Percentiles rank a stretch among this genome's conserved stretches.
Evolutionary conservation across 805 yeast species (phyloP).

Genomic region (Aciculoconidium aculeatum): DNA sequence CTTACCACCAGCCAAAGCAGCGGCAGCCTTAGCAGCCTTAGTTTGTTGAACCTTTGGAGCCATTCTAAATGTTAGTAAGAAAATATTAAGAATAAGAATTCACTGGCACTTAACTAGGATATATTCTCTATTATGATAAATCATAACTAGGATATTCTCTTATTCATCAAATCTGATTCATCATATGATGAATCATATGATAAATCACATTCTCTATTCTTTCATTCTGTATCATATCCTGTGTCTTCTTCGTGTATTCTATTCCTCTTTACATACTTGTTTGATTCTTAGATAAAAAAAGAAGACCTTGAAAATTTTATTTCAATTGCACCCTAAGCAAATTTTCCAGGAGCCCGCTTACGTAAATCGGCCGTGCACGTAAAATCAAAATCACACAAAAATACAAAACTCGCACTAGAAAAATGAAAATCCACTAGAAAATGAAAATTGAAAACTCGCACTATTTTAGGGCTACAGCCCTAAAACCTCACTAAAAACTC

Average conservation of each 20-base stretch:
- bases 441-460: no score
- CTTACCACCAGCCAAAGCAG: slow-evolving; percentile 99
- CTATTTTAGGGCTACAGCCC: slow-evolving; percentile 13
- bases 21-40: slow-evolving; percentile 99
- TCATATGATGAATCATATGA: no score
- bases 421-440: no score
- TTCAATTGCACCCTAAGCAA: not conserved
- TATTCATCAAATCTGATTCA: no score
- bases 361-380: no score
- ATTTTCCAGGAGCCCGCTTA: slow-evolving; percentile 1
- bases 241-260: no score
- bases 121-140: not conserved
- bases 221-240: not conserved
- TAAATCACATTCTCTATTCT: slow-evolving; percentile 2
- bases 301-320: slow-evolving; percentile 1
- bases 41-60: slow-evolving; percentile 99
- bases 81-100: no score
- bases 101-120: no score
- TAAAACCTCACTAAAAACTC: no score
- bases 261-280: slow-evolving; percentile 20
- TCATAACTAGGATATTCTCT: no score
- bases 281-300: slow-evolving; percentile 21
- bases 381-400: no score
- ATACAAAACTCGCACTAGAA: no score
- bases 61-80: slow-evolving; percentile 52